phyloP scores from a whole-genome alignment of 2,329 filamentous ascomycete species.

The Claviceps digitariae region DNA sequence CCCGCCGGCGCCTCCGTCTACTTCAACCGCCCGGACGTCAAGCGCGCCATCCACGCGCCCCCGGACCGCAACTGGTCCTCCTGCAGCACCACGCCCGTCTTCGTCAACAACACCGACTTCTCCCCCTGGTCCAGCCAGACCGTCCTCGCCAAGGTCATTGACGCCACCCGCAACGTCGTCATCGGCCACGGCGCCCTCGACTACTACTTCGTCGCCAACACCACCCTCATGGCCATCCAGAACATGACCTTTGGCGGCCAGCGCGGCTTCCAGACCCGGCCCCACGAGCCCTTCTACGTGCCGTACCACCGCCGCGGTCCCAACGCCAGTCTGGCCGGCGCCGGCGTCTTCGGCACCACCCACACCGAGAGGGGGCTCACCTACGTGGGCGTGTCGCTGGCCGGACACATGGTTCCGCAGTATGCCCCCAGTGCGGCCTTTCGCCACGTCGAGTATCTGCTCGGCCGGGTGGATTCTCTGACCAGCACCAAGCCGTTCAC shows the following conservation, averaged over 20 bases:
- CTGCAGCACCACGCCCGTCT: constrained; percentile 33
- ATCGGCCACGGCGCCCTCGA: constrained; percentile 63
- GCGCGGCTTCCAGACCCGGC: constrained; percentile 51
- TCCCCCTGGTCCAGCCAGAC: background rate
- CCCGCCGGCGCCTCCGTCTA: constrained; percentile 43
- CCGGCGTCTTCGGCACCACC: constrained; percentile 53
- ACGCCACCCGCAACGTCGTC: constrained; percentile 55
- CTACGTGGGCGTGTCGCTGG: constrained; percentile 46
- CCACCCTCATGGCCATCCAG: constrained; percentile 57
- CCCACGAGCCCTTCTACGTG: constrained; percentile 51
- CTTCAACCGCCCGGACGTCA: constrained; percentile 57
- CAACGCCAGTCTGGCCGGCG: constrained; percentile 30
- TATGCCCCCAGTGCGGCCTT: constrained; percentile 57
- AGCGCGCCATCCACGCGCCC: constrained; percentile 53
- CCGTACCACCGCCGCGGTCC: constrained; percentile 24
- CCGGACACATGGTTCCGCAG: constrained; percentile 55
- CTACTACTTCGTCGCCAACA: constrained; percentile 53
- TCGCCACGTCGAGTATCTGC: constrained; percentile 57
- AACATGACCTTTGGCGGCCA: constrained; percentile 68
- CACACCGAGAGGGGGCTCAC: constrained; percentile 65
- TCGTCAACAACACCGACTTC: constrained; percentile 19
- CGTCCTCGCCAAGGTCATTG: constrained; percentile 53
- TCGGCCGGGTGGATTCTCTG: constrained; percentile 53
- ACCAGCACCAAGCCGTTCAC: constrained; percentile 3
- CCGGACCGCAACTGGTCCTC: constrained; percentile 34